Conservation (phyloP, 257 asterid genomes). For the Scutellaria baicalensis region DNA sequence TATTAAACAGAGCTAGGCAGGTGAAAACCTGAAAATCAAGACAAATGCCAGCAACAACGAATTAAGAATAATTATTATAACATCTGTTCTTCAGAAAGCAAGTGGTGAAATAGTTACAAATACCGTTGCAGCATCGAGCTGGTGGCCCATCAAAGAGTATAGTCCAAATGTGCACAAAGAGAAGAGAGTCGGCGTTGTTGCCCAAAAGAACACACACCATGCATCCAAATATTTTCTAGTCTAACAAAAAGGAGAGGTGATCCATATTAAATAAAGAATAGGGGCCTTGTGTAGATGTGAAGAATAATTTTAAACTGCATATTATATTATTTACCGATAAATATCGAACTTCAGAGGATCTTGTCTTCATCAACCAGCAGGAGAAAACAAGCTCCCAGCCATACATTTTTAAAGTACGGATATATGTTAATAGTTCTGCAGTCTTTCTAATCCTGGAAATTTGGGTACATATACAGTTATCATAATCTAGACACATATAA, state of each 20-base stretch:
- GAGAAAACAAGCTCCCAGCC: slow-evolving; percentile 87
- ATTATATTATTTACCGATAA: slow-evolving; percentile 49
- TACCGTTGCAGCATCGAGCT: slow-evolving; percentile 99
- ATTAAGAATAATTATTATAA: not conserved
- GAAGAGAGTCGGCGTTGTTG: slow-evolving; percentile 95
- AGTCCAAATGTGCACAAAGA: slow-evolving; percentile 92
- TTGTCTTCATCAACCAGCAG: slow-evolving; percentile 76
- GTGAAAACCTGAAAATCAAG: slow-evolving; percentile 81
- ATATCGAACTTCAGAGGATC: slow-evolving; percentile 67
- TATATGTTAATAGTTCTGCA: slow-evolving; percentile 63
- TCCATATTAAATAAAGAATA: slow-evolving; percentile 13
- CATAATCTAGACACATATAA: not conserved
- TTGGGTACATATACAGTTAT: not conserved
- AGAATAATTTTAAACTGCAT: not conserved
- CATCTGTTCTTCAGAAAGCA: slow-evolving; percentile 1
- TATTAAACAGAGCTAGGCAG: slow-evolving; percentile 89
- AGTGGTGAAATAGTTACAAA: not conserved
- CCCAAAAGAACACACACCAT: slow-evolving; percentile 99
- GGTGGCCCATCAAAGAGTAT: slow-evolving; percentile 77
- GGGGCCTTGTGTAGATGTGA: not conserved
- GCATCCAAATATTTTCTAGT: slow-evolving; percentile 98
- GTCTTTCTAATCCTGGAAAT: slow-evolving; percentile 78
- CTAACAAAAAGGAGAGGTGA: slow-evolving; percentile 28
- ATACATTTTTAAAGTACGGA: slow-evolving; percentile 91
- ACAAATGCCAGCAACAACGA: not conserved